Evolutionary conservation across 1,284 basidiomycete species (phyloP).

Genomic region (Austroboletus olivaceoglutinosus): DNA sequence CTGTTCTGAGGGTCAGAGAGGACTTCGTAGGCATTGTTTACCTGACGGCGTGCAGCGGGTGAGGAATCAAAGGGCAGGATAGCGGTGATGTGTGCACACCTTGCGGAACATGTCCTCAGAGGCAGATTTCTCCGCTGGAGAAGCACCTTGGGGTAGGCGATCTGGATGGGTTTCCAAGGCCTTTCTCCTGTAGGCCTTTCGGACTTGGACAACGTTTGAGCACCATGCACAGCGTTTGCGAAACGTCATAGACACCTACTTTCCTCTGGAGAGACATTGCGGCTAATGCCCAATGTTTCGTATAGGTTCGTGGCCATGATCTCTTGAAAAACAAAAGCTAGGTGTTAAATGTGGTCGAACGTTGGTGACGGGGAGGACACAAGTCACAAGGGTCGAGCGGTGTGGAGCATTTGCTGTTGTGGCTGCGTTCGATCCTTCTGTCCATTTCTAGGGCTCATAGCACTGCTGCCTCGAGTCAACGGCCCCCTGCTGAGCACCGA

Average conservation of each 20-base stretch:
- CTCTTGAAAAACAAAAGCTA: neutral
- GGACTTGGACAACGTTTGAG: conserved; percentile 35
- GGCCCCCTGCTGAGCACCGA: neutral
- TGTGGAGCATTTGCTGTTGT: conserved; percentile 3
- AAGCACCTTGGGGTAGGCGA: conserved; percentile 39
- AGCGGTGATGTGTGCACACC: conserved; percentile 23
- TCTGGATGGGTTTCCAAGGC: conserved; percentile 53
- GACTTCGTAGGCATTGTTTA: conserved; percentile 55
- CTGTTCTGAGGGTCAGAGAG: conserved; percentile 43
- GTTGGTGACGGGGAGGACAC: neutral
- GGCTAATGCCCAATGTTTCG: conserved; percentile 41
- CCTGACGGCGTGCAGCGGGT: conserved; percentile 23
- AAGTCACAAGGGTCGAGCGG: neutral
- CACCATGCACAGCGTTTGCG: too few species aligned
- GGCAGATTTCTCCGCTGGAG: conserved; percentile 38
- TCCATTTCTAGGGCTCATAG: neutral
- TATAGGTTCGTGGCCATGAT: conserved; percentile 61
- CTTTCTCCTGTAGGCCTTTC: conserved; percentile 47
- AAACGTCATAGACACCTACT: conserved; percentile 30
- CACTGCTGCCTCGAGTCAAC: neutral
- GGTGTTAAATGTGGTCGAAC: too few species aligned
- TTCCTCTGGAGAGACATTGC: conserved; percentile 43
- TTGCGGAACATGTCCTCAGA: conserved; percentile 48
- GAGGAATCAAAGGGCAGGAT: neutral
- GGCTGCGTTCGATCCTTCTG: conserved; percentile 18